Evolutionary conservation across 176 grass and related monocot species (phyloP).

Genomic region (Calamus simplicifolius): DNA sequence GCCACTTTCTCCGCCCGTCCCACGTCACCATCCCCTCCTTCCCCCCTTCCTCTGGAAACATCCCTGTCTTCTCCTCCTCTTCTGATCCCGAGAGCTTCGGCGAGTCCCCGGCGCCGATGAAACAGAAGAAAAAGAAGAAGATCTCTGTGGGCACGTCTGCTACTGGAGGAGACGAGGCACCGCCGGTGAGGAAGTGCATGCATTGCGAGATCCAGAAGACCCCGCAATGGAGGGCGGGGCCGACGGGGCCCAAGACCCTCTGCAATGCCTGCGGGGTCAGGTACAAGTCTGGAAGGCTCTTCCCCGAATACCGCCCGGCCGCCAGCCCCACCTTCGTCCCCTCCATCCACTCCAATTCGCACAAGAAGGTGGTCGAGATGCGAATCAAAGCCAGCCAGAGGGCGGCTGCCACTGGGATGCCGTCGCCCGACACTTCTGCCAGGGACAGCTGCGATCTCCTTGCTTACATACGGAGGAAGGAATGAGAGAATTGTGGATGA

Average conservation of each 20-base stretch:
- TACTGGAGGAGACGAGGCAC: constrained; percentile 38
- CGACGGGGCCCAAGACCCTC: constrained; percentile 89
- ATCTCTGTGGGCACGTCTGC: constrained; percentile 16
- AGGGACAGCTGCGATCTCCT: constrained; percentile 52
- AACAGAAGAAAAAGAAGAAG: constrained; percentile 58
- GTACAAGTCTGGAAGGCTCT: constrained; percentile 94
- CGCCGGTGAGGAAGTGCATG: constrained; percentile 75
- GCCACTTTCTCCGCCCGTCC: constrained; percentile 31
- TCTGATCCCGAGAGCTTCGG: constrained; percentile 11
- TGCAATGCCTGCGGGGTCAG: constrained; percentile 97
- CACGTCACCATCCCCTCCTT: constrained; percentile 16
- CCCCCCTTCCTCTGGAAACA: constrained; percentile 27
- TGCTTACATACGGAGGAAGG: constrained; percentile 59
- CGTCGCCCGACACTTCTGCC: background rate
- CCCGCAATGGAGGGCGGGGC: constrained; percentile 92
- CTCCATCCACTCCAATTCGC: constrained; percentile 82
- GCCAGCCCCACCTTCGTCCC: constrained; percentile 95
- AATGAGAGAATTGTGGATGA: background rate
- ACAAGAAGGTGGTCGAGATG: constrained; percentile 99
- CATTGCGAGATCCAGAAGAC: constrained; percentile 99
- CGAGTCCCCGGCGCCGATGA: background rate
- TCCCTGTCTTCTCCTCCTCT: constrained; percentile 31
- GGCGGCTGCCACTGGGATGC: background rate
- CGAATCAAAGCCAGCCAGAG: constrained; percentile 35
- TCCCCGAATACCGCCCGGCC: constrained; percentile 93